Conservation (phyloP, 2,329 filamentous ascomycete genomes). For the Tolypocladium nubicola region DNA sequence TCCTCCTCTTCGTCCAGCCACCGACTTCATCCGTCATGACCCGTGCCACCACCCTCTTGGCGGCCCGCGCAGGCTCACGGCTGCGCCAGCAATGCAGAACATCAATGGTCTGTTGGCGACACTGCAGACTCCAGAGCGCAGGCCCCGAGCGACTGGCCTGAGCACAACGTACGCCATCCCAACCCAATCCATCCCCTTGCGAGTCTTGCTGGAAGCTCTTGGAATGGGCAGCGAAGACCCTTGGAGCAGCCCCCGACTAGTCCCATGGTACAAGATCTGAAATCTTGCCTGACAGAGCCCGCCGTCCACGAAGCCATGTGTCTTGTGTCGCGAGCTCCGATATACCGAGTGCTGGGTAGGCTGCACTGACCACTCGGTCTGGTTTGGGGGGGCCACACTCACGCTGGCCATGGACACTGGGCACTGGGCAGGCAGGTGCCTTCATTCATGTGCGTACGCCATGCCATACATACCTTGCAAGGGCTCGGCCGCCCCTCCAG, state of each 20-base stretch:
- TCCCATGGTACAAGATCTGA: constrained; percentile 5
- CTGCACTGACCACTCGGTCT: background rate
- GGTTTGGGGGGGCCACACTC: background rate
- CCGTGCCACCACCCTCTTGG: constrained; percentile 1
- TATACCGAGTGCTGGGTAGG: background rate
- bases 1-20: constrained; percentile 1
- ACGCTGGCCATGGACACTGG: background rate
- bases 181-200: background rate
- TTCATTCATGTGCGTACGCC: background rate
- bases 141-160: background rate
- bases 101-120: constrained; percentile 3
- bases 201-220: background rate
- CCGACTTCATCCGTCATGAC: constrained; percentile 1
- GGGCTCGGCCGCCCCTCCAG: background rate
- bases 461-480: background rate
- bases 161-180: background rate
- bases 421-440: background rate
- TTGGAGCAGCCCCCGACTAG: background rate
- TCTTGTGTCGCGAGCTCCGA: constrained; percentile 1
- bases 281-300: constrained; percentile 2
- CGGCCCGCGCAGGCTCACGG: background rate
- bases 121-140: background rate
- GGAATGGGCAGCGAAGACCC: constrained; percentile 1
- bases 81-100: constrained; percentile 4
- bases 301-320: constrained; percentile 1